phyloP scores from a whole-genome alignment of 2,329 filamentous ascomycete genomes.

The Pseudopithomyces maydicus region DNA sequence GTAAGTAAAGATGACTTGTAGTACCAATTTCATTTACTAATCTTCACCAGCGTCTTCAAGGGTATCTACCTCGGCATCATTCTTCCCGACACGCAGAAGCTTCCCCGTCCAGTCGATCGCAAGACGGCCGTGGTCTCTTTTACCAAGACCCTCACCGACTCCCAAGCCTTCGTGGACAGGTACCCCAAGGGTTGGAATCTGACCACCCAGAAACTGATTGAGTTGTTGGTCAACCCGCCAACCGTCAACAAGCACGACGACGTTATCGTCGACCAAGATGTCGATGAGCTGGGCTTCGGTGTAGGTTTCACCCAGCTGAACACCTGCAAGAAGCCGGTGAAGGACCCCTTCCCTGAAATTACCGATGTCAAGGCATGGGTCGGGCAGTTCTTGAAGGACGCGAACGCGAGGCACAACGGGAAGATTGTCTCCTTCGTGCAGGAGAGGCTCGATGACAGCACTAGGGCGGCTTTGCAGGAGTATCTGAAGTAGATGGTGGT shows the following conservation, averaged over 20 bases:
- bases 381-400: constrained; percentile 75
- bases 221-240: constrained; percentile 87
- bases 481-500: constrained; percentile 25
- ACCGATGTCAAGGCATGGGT: constrained; percentile 83
- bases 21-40: constrained; percentile 19
- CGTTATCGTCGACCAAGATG: constrained; percentile 82
- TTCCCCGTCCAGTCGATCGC: constrained; percentile 84
- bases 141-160: constrained; percentile 89
- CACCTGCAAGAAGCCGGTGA: constrained; percentile 76
- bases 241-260: constrained; percentile 71
- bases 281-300: constrained; percentile 94
- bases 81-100: constrained; percentile 84
- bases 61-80: constrained; percentile 87
- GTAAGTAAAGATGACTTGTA: constrained; percentile 44
- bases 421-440: constrained; percentile 73
- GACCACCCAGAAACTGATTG: constrained; percentile 87
- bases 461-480: constrained; percentile 45
- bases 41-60: constrained; percentile 68
- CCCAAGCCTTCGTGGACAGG: constrained; percentile 77
- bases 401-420: constrained; percentile 74
- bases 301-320: constrained; percentile 93
- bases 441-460: constrained; percentile 63
- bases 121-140: constrained; percentile 93
- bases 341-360: constrained; percentile 86
- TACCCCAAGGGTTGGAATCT: constrained; percentile 79